Percentiles rank a stretch among this genome's conserved stretches.
phyloP scores from a whole-genome alignment of 2,329 filamentous ascomycete genomes.

The Trematosphaeria pertusa region DNA sequence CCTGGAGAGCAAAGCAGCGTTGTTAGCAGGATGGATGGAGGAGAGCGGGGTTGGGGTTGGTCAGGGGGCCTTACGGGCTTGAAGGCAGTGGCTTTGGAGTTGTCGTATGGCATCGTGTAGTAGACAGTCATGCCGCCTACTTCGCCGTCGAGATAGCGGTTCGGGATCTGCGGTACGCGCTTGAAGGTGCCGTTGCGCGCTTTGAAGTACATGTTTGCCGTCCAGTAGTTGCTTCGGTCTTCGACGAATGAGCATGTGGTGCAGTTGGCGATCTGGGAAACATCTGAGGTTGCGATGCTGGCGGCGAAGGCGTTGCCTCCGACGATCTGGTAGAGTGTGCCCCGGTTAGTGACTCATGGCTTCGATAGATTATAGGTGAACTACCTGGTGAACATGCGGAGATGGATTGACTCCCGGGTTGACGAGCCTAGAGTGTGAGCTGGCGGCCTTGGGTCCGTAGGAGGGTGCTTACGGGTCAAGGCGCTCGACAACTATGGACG shows the following conservation, averaged over 20 bases:
- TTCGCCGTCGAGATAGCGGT: slow-evolving; percentile 20
- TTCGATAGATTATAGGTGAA: too few species aligned
- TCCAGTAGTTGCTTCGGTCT: slow-evolving; percentile 25
- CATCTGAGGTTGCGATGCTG: slow-evolving; percentile 16
- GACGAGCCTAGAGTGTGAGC: slow-evolving; percentile 6
- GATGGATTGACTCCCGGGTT: slow-evolving; percentile 7
- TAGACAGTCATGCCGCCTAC: slow-evolving; percentile 24
- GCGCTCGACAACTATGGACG: slow-evolving; percentile 12
- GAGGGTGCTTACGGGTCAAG: slow-evolving; percentile 10
- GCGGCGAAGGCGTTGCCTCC: slow-evolving; percentile 27
- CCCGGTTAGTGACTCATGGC: too few species aligned
- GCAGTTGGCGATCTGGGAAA: slow-evolving; percentile 19
- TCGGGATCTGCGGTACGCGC: slow-evolving; percentile 38
- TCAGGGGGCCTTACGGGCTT: slow-evolving; percentile 12
- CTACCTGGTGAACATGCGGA: slow-evolving; percentile 9
- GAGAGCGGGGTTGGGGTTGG: background rate
- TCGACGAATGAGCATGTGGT: slow-evolving; percentile 19
- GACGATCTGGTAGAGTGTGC: slow-evolving; percentile 8
- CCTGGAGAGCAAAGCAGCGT: too few species aligned
- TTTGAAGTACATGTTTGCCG: slow-evolving; percentile 27
- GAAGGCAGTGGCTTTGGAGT: slow-evolving; percentile 26
- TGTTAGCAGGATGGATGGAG: too few species aligned
- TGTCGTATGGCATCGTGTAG: slow-evolving; percentile 32
- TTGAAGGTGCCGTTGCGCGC: slow-evolving; percentile 24
- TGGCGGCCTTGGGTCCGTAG: background rate